Conservation (phyloP, 768 basidiomycete species). For the Sarcomyxa edulis region DNA sequence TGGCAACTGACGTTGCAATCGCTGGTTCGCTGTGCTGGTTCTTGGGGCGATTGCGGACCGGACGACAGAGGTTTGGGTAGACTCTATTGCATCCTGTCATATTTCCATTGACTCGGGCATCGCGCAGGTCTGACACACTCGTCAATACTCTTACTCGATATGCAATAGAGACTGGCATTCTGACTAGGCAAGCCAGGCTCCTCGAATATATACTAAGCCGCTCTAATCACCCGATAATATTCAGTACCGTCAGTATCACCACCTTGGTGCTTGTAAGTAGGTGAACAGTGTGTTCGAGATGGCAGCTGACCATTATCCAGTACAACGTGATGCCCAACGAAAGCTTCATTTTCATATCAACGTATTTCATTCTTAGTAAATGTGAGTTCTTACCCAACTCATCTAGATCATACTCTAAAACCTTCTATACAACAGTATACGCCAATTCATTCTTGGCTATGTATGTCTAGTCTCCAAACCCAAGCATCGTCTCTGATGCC, state of each 20-base stretch:
- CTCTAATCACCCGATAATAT: constrained; percentile 4
- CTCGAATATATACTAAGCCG: neutral
- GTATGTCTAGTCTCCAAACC: neutral
- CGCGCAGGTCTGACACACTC: constrained; percentile 49
- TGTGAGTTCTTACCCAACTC: constrained; percentile 41
- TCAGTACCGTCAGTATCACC: constrained; percentile 39
- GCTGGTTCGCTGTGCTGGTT: constrained; percentile 54
- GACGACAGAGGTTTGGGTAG: constrained; percentile 43
- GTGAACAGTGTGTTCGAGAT: neutral
- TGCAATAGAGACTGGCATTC: constrained; percentile 60
- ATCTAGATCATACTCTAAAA: no score
- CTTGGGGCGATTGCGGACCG: constrained; percentile 51
- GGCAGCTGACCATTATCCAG: constrained; percentile 22
- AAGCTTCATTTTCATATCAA: constrained; percentile 56
- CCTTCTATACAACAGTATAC: no score
- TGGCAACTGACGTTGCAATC: constrained; percentile 54
- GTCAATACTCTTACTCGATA: constrained; percentile 53
- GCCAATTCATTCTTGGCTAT: constrained; percentile 26
- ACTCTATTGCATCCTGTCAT: constrained; percentile 25
- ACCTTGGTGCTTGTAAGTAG: constrained; percentile 51
- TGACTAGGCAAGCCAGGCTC: constrained; percentile 44
- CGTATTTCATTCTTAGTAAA: constrained; percentile 65
- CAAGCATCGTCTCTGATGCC: neutral
- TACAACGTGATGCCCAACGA: constrained; percentile 48
- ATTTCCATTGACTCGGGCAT: neutral